Conservation (phyloP, 768 basidiomycete species). For the Termitomyces sp. region DNA sequence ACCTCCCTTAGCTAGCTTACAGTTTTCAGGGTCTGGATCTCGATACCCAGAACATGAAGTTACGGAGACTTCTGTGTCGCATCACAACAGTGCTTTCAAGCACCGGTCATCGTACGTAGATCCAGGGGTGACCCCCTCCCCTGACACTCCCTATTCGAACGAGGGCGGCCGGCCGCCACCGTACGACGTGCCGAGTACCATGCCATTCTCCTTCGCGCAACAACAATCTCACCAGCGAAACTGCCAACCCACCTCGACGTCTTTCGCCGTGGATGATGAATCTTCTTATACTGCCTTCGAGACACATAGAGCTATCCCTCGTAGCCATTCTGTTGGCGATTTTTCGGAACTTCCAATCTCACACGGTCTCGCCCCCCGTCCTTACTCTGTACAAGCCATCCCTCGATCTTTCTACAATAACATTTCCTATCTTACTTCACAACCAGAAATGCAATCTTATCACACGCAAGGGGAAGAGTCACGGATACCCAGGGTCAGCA, state of each 20-base stretch:
- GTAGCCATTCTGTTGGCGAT: conserved; percentile 17
- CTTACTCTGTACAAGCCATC: conserved; percentile 25
- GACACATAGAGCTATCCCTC: conserved; percentile 7
- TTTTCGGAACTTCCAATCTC: conserved; percentile 22
- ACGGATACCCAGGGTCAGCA: conserved; percentile 11
- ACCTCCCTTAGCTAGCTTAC: conserved; percentile 32
- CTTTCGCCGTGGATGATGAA: conserved; percentile 7
- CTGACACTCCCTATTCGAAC: conserved; percentile 11
- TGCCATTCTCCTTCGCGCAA: conserved; percentile 15
- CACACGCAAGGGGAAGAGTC: conserved; percentile 11
- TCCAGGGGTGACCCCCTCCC: conserved; percentile 12
- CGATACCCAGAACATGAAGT: conserved; percentile 24
- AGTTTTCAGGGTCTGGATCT: conserved; percentile 20
- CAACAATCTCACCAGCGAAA: conserved; percentile 7
- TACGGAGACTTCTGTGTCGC: conserved; percentile 17
- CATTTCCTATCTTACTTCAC: neutral
- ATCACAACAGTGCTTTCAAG: conserved; percentile 17
- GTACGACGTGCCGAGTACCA: conserved; percentile 21
- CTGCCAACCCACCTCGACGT: conserved; percentile 2
- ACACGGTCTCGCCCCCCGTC: conserved; percentile 24
- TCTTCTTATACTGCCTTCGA: conserved; percentile 13
- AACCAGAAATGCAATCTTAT: conserved; percentile 16
- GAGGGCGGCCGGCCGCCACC: conserved; percentile 17
- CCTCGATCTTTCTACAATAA: conserved; percentile 24
- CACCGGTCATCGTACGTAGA: conserved; percentile 23